Conservation (phyloP, 306 rosid species). For the Rosa persica region DNA sequence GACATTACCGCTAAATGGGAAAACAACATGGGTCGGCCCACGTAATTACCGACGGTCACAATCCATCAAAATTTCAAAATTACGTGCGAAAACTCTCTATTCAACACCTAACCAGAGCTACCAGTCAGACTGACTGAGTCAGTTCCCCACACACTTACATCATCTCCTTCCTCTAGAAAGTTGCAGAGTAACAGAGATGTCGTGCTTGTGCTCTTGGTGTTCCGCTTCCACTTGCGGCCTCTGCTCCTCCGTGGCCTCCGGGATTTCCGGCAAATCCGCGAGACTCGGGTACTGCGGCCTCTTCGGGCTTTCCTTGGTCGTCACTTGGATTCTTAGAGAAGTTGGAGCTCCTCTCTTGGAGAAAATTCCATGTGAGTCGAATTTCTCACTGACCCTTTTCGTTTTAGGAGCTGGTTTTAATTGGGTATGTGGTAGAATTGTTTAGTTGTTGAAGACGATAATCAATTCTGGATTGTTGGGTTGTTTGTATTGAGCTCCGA, state of each 20-base stretch:
- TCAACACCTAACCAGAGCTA: slow-evolving; percentile 1
- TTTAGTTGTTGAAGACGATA: neutral
- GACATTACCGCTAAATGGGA: too few species aligned
- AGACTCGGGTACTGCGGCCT: slow-evolving; percentile 86
- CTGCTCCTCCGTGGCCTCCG: slow-evolving; percentile 76
- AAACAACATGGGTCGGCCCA: too few species aligned
- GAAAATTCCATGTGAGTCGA: slow-evolving; percentile 74
- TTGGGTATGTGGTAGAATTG: slow-evolving; percentile 26
- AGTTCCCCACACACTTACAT: neutral
- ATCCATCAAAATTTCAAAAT: neutral
- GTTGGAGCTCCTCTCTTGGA: slow-evolving; percentile 78
- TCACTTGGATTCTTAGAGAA: slow-evolving; percentile 91
- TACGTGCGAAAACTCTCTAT: neutral
- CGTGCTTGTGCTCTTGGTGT: slow-evolving; percentile 69
- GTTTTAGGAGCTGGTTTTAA: neutral
- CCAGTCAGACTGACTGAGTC: too few species aligned
- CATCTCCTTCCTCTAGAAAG: neutral
- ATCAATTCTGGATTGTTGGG: neutral
- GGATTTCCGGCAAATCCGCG: slow-evolving; percentile 80
- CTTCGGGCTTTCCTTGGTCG: slow-evolving; percentile 71
- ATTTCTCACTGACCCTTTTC: neutral
- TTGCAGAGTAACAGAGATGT: slow-evolving; percentile 39
- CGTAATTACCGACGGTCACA: neutral
- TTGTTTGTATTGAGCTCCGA: neutral
- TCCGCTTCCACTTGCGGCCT: slow-evolving; percentile 70